Conservation (phyloP, 2,329 filamentous ascomycete genomes). For the Pseudocercospora fijiensis region DNA sequence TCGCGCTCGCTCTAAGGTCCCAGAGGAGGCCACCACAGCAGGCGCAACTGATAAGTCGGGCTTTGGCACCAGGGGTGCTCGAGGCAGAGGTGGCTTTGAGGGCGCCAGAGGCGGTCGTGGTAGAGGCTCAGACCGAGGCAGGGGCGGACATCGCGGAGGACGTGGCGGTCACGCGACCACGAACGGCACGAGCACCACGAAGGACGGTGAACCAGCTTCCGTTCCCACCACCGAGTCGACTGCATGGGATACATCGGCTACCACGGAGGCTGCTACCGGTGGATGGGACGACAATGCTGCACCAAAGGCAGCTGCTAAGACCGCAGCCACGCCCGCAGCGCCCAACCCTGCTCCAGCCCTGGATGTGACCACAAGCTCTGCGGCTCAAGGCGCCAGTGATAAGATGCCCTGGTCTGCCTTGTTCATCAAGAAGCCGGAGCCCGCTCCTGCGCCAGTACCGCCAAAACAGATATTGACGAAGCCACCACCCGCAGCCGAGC, state of each 20-base stretch:
- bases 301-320: constrained; percentile 33
- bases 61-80: constrained; percentile 43
- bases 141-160: constrained; percentile 55
- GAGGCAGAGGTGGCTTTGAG: constrained; percentile 48
- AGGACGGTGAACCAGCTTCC: constrained; percentile 54
- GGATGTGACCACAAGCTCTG: constrained; percentile 39
- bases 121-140: constrained; percentile 54
- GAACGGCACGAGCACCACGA: constrained; percentile 57
- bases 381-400: constrained; percentile 39
- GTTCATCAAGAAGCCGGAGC: constrained; percentile 48
- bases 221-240: constrained; percentile 69
- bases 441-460: constrained; percentile 48
- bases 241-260: constrained; percentile 57
- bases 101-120: constrained; percentile 60
- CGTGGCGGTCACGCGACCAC: constrained; percentile 61
- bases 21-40: constrained; percentile 57
- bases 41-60: constrained; percentile 52
- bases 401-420: constrained; percentile 58
- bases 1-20: constrained; percentile 68
- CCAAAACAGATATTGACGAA: constrained; percentile 36
- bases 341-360: constrained; percentile 34
- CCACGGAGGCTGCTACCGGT: constrained; percentile 30
- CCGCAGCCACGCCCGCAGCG: constrained; percentile 31
- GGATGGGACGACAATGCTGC: constrained; percentile 30
- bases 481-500: constrained; percentile 32